phyloP scores from a whole-genome alignment of 2,329 filamentous ascomycete genomes.

The Aschersonia sp. region DNA sequence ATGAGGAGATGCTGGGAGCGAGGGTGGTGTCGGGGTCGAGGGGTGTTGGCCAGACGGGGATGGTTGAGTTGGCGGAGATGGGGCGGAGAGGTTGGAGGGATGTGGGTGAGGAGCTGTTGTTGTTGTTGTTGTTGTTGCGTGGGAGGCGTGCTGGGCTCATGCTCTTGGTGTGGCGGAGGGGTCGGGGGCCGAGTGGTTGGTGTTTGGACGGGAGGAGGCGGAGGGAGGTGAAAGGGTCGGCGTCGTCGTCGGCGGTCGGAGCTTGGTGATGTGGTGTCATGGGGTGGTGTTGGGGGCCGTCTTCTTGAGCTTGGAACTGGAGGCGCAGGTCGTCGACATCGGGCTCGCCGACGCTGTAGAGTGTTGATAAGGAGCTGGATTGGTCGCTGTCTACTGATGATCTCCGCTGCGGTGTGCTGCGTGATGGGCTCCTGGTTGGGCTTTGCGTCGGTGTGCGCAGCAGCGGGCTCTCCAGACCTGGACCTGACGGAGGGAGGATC shows the following conservation, averaged over 20 bases:
- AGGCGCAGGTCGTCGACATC: constrained; percentile 16
- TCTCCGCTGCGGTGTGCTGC: constrained; percentile 5
- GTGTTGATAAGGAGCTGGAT: constrained; percentile 40
- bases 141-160: constrained; percentile 8
- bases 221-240: no score
- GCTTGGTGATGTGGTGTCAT: no score
- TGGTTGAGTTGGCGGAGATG: neutral
- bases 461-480: constrained; percentile 4
- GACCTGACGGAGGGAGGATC: constrained; percentile 4
- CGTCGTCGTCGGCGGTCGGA: no score
- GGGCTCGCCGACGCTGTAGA: constrained; percentile 39
- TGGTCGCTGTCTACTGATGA: constrained; percentile 26
- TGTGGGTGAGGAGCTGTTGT: neutral
- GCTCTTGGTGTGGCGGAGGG: constrained; percentile 8
- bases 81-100: neutral
- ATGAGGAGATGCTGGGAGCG: constrained; percentile 6
- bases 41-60: no score
- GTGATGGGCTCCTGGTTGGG: neutral
- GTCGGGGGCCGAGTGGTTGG: constrained; percentile 5
- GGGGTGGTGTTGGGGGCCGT: neutral
- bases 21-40: neutral
- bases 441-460: constrained; percentile 7
- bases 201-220: neutral
- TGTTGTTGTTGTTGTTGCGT: neutral
- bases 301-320: neutral